Evolutionary conservation across 2,329 filamentous ascomycete species (phyloP).

Genomic region (Gliomastix tumulicola): DNA sequence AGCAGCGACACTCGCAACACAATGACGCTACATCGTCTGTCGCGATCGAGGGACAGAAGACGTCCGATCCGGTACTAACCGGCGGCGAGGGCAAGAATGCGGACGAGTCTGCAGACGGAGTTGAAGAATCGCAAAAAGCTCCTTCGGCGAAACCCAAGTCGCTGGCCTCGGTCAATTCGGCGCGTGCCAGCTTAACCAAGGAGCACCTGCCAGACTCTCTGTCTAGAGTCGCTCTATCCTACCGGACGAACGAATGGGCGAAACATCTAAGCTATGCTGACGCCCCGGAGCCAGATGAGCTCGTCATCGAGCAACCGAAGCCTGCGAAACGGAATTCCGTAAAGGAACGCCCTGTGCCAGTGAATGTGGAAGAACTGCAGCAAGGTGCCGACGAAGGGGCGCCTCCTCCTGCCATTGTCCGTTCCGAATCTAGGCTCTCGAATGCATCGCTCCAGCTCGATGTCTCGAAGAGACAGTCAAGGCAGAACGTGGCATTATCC

Average conservation of each 20-base stretch:
- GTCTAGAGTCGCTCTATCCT: slow-evolving; percentile 72
- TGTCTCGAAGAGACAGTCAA: background rate
- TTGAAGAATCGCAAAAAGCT: slow-evolving; percentile 3
- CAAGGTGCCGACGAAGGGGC: slow-evolving; percentile 51
- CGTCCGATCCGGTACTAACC: slow-evolving; percentile 2
- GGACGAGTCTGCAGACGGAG: slow-evolving; percentile 3
- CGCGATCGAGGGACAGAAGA: too few relatives aligned
- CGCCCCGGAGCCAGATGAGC: slow-evolving; percentile 55
- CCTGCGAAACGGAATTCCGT: slow-evolving; percentile 2
- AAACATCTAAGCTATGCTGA: slow-evolving; percentile 81
- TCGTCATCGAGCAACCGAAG: slow-evolving; percentile 34
- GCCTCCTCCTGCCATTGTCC: slow-evolving; percentile 19
- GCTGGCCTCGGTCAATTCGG: slow-evolving; percentile 31
- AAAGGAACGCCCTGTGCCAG: slow-evolving; percentile 50
- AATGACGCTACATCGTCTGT: too few relatives aligned
- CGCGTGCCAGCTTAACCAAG: slow-evolving; percentile 43
- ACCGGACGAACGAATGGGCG: slow-evolving; percentile 93
- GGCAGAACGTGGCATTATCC: background rate
- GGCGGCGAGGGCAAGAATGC: background rate
- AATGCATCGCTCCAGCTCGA: background rate
- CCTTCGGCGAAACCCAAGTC: slow-evolving; percentile 30
- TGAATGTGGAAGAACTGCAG: slow-evolving; percentile 58
- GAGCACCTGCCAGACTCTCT: slow-evolving; percentile 62
- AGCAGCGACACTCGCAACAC: too few relatives aligned
- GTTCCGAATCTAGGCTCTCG: slow-evolving; percentile 20